Conservation (phyloP, 495 filamentous ascomycete species). For the Polyplosphaeria fusca region DNA sequence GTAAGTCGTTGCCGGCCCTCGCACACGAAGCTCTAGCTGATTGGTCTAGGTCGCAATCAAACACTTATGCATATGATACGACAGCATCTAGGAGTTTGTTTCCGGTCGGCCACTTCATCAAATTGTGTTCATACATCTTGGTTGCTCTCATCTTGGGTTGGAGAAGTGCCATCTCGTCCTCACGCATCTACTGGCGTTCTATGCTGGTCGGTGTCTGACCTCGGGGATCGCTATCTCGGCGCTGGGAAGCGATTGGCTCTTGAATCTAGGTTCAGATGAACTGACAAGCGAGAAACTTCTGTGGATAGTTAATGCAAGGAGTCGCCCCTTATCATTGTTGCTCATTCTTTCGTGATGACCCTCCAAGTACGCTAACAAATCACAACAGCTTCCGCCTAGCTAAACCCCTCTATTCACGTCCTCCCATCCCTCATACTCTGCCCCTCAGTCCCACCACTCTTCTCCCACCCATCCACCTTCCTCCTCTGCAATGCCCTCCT, state of each 20-base stretch:
- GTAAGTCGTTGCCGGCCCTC: conserved; percentile 16
- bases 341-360: no score
- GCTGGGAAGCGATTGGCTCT: conserved; percentile 15
- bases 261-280: conserved; percentile 6
- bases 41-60: conserved; percentile 22
- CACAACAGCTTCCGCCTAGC: no score
- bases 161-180: conserved; percentile 10
- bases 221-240: not conserved
- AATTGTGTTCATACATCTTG: conserved; percentile 35
- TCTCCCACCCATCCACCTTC: conserved; percentile 40
- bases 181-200: conserved; percentile 11
- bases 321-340: conserved; percentile 16
- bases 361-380: no score
- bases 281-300: conserved; percentile 11
- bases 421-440: conserved; percentile 45
- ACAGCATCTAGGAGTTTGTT: conserved; percentile 33
- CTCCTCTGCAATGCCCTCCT: conserved; percentile 44
- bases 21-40: conserved; percentile 9
- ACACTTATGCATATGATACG: conserved; percentile 25
- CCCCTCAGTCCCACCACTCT: conserved; percentile 45
- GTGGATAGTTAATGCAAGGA: conserved; percentile 34
- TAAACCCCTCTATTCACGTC: no score
- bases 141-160: conserved; percentile 7
- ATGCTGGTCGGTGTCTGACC: not conserved
- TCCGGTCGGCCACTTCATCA: conserved; percentile 31